Evolutionary conservation across 257 asterid species (phyloP), one percentile per base, ranked within the genome.

Genomic region (Nicotiana obtusifolia): DNA sequence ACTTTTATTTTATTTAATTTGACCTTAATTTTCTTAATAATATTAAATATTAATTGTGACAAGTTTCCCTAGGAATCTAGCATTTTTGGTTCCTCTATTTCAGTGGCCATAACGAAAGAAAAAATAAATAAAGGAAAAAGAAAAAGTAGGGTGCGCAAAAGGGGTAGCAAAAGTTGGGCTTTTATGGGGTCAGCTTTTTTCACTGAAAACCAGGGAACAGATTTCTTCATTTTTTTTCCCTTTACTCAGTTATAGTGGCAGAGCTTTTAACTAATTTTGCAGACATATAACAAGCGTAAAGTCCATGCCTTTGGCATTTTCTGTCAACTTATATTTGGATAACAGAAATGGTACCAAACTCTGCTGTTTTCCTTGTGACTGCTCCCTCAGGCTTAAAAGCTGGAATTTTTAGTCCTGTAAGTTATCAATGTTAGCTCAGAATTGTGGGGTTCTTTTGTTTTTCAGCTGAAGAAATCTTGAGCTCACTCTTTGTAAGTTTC

Each of bases 291-390:
- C 87, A 88, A 90, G 91, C 90, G 92, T 89, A 86, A 89, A 83
- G 83, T 52, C 56, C 93, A 90, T 81, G 90, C 88, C 78, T 86
- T 85, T 87, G 86, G 92, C 91, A 59, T 91, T 88, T 88, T 85
- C 91, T 87, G 89, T 82, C 81, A 80, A 61, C 54, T 65, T 76
- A 49, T 85, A 82, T 77, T 85, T 81, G 85, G 82, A 85, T 84
- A 82, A 76, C 81, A 81, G 79, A 80, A 85, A 86, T 82, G 66
- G 78, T 68, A 61, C 60, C 20, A 41, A 82, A 86, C 76, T 85
- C 81, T 82, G 82, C 82, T 61, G 65, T 61, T 41, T 73, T 80
- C 65, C 59, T 60, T 20, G 62, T 33, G 57, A 15, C 54, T 49
- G 44, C 13, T 41, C 49, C 49, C 49, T 41, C 49, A 41, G 13